Conservation (phyloP, 2,329 filamentous ascomycete genomes). For the Trichophyton equinum region DNA sequence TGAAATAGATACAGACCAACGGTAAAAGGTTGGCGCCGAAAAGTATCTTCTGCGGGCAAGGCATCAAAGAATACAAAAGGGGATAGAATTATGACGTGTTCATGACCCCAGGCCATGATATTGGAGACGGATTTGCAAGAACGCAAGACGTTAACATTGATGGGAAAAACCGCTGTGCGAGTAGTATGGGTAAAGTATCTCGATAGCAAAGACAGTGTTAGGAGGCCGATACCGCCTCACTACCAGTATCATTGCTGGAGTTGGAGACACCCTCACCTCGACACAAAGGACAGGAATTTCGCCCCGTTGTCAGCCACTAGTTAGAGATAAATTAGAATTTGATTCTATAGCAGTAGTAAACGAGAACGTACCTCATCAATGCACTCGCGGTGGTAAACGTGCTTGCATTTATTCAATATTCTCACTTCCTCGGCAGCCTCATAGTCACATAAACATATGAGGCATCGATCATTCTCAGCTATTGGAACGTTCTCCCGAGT, state of each 20-base stretch:
- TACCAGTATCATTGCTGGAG: conserved; percentile 4
- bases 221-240: neutral
- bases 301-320: conserved; percentile 56
- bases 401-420: conserved; percentile 50
- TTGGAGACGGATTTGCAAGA: neutral
- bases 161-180: neutral
- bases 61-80: neutral
- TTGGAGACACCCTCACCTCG: conserved; percentile 47
- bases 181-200: neutral
- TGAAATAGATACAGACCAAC: neutral
- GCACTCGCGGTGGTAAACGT: conserved; percentile 56
- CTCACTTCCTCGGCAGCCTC: conserved; percentile 49
- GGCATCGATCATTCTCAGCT: conserved; percentile 44
- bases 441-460: conserved; percentile 56
- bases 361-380: conserved; percentile 51
- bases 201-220: neutral
- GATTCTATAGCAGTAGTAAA: neutral
- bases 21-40: neutral
- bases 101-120: neutral
- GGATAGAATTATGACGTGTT: neutral
- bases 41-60: neutral
- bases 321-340: neutral
- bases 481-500: conserved; percentile 24
- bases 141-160: neutral
- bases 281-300: conserved; percentile 52